Evolutionary conservation across 495 filamentous ascomycete species (phyloP), one percentile per base, ranked within the genome.

Genomic region (Jackrogersella multiformis): DNA sequence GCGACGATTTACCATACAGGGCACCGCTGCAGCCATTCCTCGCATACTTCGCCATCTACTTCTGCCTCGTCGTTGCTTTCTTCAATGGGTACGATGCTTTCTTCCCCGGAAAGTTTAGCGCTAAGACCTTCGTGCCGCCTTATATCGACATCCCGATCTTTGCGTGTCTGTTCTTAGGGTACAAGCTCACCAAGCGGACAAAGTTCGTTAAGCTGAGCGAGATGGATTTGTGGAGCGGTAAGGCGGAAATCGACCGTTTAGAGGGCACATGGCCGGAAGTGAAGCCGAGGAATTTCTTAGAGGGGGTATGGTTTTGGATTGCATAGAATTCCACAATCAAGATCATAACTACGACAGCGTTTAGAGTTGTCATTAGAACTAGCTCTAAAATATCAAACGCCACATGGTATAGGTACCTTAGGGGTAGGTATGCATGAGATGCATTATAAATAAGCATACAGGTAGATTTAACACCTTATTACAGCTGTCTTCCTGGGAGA

Each of bases 81-180:
- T 85, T 84, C 64, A 86, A 87, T 53, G 84, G 85, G 0, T 84
- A 86, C 64, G 70, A 81, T 26, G 80, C 82, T 23, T 86, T 84
- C 64, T 81, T 83, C 45, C 73, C 74, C 12, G 74, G 74, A n/a
- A 72, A 78, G 53, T 82, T 84, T 74, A 73, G 76, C 69, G 66
- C 78, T 34, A 73, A 74, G 32, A 78, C 82, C 45, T 83, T 88
- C 66, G 69, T 89, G 20, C 81, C 84, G 9, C 81, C 86, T 24
- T 90, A 91, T 53, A 80, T 87, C 58, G 85, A 87, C 10, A 77
- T 92, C 5, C 82, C 81, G 2, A 78, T 88, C 60, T 89, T 88
- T 67, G 70, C 79, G 10, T 32, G 76, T 20, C 76, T 91, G 18
- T 90, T 85, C 66, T 42, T 84, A 1, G 81, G 81, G 26, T 87